These are phyloP conservation scores for Acanthamoeba royreba DNA, from an alignment of 208 protist species.

Conservation along the genomic window DNA sequence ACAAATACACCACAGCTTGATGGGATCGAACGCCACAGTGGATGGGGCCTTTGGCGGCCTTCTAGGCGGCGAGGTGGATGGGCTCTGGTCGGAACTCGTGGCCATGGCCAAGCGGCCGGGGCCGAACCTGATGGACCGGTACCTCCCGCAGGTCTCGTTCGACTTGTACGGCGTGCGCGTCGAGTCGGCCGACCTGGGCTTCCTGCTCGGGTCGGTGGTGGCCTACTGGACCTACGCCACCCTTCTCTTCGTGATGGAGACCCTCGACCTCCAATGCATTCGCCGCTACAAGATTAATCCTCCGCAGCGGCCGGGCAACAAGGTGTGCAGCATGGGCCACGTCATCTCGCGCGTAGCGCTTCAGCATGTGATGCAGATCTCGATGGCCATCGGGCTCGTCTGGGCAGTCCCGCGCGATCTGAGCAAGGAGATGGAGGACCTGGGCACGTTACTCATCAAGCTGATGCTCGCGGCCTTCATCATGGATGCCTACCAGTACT, in stretches of 20 bases:
- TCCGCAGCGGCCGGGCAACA: not conserved
- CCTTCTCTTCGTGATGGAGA: not conserved
- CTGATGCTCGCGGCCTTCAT: constrained; percentile 8
- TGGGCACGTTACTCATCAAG: not conserved
- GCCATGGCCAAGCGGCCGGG: too few relatives aligned
- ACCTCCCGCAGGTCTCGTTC: not conserved
- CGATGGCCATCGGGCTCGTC: not conserved
- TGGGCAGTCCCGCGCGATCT: not conserved
- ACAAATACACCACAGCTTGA: too few relatives aligned
- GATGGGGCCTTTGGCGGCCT: too few relatives aligned
- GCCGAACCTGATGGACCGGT: too few relatives aligned
- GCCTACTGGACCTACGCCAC: not conserved
- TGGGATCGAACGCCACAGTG: too few relatives aligned
- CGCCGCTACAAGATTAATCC: not conserved
- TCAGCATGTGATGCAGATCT: not conserved
- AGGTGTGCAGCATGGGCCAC: not conserved
- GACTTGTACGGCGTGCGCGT: not conserved
- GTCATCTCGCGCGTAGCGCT: not conserved
- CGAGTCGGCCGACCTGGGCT: not conserved
- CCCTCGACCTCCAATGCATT: not conserved
- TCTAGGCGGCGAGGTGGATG: too few relatives aligned
- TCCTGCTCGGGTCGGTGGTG: not conserved
- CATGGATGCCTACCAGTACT: constrained; percentile 41
- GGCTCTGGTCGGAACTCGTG: too few relatives aligned
- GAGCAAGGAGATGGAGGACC: not conserved